phyloP scores from a whole-genome alignment of 768 basidiomycete species.

The Trametes cinnabarina region DNA sequence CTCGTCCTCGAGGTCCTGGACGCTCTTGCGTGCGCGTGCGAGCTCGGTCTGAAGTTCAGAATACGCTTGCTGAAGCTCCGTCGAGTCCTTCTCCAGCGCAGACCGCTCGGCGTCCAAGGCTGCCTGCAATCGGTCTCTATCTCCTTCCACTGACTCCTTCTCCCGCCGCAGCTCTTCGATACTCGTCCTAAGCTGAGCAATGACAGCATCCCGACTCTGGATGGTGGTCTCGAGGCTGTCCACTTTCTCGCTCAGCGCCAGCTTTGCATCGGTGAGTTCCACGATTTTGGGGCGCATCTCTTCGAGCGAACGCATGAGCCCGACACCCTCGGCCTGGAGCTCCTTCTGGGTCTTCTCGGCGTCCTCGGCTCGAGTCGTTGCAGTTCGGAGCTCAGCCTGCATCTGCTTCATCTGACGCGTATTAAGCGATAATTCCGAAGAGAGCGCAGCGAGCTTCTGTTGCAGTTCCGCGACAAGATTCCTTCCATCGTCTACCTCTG shows the following conservation, averaged over 20 bases:
- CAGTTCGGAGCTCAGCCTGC: conserved; percentile 64
- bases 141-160: conserved; percentile 44
- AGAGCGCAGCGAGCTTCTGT: conserved; percentile 55
- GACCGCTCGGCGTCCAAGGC: conserved; percentile 11
- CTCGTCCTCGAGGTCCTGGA: conserved; percentile 63
- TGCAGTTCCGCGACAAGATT: conserved; percentile 51
- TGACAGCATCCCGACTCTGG: conserved; percentile 53
- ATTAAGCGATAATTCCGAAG: conserved; percentile 50
- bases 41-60: conserved; percentile 61
- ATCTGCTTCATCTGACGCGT: conserved; percentile 56
- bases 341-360: conserved; percentile 70
- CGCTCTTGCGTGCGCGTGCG: conserved; percentile 48
- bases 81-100: conserved; percentile 37
- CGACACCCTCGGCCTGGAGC: conserved; percentile 75
- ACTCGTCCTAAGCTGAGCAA: conserved; percentile 59
- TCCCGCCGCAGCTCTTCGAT: conserved; percentile 55
- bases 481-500: conserved; percentile 46
- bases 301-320: conserved; percentile 75
- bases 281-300: conserved; percentile 86
- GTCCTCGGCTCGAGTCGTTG: conserved; percentile 68
- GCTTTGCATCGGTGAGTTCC: conserved; percentile 69
- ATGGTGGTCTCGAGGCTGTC: conserved; percentile 54
- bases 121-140: conserved; percentile 32
- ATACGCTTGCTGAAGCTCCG: conserved; percentile 64
- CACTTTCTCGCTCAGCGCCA: conserved; percentile 65